A percentile compares a stretch with the other conserved stretches of the same genome.
Conservation (phyloP, 495 filamentous ascomycete genomes). For the Ramalina intermedia region DNA sequence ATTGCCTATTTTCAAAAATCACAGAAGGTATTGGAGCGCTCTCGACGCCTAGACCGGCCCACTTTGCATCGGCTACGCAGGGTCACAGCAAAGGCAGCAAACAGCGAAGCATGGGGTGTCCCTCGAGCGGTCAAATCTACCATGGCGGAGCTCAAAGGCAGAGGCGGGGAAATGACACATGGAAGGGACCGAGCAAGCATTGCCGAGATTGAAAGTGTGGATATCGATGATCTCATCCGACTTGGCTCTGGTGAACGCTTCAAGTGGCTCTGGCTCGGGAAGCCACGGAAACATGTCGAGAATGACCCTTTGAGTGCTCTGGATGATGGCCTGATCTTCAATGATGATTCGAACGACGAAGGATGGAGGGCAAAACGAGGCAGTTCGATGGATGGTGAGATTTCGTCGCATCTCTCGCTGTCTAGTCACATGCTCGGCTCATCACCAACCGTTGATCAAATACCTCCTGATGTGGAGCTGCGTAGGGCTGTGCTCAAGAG, state of each 20-base stretch:
- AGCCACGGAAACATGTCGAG: slow-evolving; percentile 48
- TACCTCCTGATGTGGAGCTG: slow-evolving; percentile 50
- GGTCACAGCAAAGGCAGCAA: slow-evolving; percentile 76
- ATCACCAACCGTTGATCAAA: slow-evolving; percentile 18
- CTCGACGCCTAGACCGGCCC: slow-evolving; percentile 63
- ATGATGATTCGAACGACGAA: slow-evolving; percentile 49
- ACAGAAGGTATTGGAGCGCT: slow-evolving; percentile 55
- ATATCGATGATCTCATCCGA: slow-evolving; percentile 70
- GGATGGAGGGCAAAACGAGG: slow-evolving; percentile 39
- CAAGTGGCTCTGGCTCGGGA: slow-evolving; percentile 93
- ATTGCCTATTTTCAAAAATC: slow-evolving; percentile 82
- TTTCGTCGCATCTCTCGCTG: slow-evolving; percentile 3
- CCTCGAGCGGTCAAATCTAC: slow-evolving; percentile 90
- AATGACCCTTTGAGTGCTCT: slow-evolving; percentile 36
- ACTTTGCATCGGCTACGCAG: slow-evolving; percentile 71
- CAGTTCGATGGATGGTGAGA: slow-evolving; percentile 27
- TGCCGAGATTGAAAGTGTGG: slow-evolving; percentile 78
- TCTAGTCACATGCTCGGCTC: slow-evolving; percentile 10
- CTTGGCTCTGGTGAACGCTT: slow-evolving; percentile 63
- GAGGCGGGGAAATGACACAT: slow-evolving; percentile 88
- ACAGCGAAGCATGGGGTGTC: slow-evolving; percentile 63
- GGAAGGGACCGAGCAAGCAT: slow-evolving; percentile 87
- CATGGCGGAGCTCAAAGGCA: slow-evolving; percentile 86
- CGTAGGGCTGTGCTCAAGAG: slow-evolving; percentile 61
- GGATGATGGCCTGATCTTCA: slow-evolving; percentile 47